Percentiles rank a stretch among this genome's conserved stretches.
Evolutionary conservation across 2,329 filamentous ascomycete species (phyloP).

Genomic region (Colletotrichum eremochloae): DNA sequence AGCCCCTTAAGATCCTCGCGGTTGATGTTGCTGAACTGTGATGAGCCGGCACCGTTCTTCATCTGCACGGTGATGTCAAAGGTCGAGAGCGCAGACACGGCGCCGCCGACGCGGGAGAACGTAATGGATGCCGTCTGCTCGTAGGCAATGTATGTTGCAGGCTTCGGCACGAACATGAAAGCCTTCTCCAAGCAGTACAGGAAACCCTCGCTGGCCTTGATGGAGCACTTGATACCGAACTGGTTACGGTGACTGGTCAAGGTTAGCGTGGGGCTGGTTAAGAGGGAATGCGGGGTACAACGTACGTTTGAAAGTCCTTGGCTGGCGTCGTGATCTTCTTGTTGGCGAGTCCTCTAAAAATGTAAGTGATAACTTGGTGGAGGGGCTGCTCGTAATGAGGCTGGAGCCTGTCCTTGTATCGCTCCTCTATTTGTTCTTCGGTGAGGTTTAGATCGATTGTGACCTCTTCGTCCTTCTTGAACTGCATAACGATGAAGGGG

Average conservation of each 20-base stretch:
- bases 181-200: slow-evolving; percentile 98
- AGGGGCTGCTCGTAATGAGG: slow-evolving; percentile 94
- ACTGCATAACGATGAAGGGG: slow-evolving; percentile 98
- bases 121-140: slow-evolving; percentile 93
- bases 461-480: slow-evolving; percentile 97
- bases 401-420: slow-evolving; percentile 91
- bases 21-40: slow-evolving; percentile 99
- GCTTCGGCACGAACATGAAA: slow-evolving; percentile 99
- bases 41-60: slow-evolving; percentile 88
- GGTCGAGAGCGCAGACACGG: slow-evolving; percentile 92
- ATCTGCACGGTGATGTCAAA: slow-evolving; percentile 96
- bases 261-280: slow-evolving; percentile 46
- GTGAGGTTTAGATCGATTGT: slow-evolving; percentile 97
- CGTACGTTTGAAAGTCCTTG: slow-evolving; percentile 87
- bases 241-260: slow-evolving; percentile 82
- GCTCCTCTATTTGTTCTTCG: slow-evolving; percentile 83
- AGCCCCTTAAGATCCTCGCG: slow-evolving; percentile 96
- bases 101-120: slow-evolving; percentile 95
- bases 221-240: slow-evolving; percentile 98
- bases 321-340: slow-evolving; percentile 96
- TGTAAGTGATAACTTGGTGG: slow-evolving; percentile 92
- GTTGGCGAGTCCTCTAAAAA: slow-evolving; percentile 93
- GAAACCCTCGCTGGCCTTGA: slow-evolving; percentile 98
- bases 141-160: slow-evolving; percentile 95
- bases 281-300: slow-evolving; percentile 1